Conservation (phyloP, 164 flowering plant species). For the Stephania japonica region DNA sequence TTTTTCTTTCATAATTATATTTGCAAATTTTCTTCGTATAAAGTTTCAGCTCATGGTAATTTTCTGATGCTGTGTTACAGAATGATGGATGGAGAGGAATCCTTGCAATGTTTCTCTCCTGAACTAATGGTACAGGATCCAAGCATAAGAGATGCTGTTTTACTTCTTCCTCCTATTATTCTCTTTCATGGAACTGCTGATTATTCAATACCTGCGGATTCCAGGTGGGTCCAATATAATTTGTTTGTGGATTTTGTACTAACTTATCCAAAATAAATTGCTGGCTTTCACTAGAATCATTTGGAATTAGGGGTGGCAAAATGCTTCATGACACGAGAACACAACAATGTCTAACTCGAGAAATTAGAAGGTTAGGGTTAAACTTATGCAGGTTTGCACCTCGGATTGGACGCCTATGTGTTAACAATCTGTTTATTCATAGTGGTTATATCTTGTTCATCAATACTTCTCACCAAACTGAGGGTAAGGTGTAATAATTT, state of each 20-base stretch:
- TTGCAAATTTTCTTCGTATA: neutral
- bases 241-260: neutral
- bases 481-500: too few species aligned
- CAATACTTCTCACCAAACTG: too few species aligned
- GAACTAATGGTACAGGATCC: constrained; percentile 63
- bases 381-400: too few species aligned
- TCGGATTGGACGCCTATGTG: too few species aligned
- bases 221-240: constrained; percentile 44
- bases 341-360: too few species aligned
- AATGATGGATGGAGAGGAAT: constrained; percentile 92
- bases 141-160: constrained; percentile 37
- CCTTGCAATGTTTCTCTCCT: constrained; percentile 62
- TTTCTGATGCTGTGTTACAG: constrained; percentile 31
- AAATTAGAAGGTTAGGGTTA: too few species aligned
- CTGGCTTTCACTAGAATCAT: neutral
- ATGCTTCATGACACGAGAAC: too few species aligned
- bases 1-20: neutral
- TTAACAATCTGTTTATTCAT: too few species aligned
- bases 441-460: too few species aligned
- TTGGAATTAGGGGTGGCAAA: too few species aligned
- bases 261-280: neutral
- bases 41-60: neutral
- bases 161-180: constrained; percentile 57
- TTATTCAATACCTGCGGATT: constrained; percentile 71
- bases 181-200: constrained; percentile 93